Conservation (phyloP, 495 filamentous ascomycete genomes). For the Tuber indicum region DNA sequence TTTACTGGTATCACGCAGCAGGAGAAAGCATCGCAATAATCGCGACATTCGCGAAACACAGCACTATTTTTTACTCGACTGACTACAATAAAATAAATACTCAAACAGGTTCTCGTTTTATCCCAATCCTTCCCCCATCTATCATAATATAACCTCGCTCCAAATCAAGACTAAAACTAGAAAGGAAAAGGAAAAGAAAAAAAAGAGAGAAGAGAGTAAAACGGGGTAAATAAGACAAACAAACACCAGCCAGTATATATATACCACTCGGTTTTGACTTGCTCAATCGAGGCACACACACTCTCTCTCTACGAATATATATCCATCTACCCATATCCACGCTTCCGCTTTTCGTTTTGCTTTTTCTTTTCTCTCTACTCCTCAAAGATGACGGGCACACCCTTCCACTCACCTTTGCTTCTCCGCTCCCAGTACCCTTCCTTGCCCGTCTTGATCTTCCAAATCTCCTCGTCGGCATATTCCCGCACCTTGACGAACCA, state of each 20-base stretch:
- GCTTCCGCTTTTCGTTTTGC: neutral
- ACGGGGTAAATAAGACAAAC: neutral
- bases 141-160: neutral
- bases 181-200: neutral
- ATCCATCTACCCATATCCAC: neutral
- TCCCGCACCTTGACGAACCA: constrained; percentile 70
- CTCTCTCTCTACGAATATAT: neutral
- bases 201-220: neutral
- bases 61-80: neutral
- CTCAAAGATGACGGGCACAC: constrained; percentile 67
- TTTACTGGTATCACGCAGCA: neutral
- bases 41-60: neutral
- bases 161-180: neutral
- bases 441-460: constrained; percentile 71
- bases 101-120: neutral
- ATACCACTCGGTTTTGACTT: neutral
- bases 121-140: neutral
- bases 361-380: neutral
- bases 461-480: constrained; percentile 62
- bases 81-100: neutral
- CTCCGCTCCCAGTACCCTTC: constrained; percentile 92
- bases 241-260: neutral
- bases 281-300: neutral
- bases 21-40: neutral
- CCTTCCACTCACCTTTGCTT: constrained; percentile 59